Conservation (phyloP, 305 asterid genomes). For the Solanum hybrid region DNA sequence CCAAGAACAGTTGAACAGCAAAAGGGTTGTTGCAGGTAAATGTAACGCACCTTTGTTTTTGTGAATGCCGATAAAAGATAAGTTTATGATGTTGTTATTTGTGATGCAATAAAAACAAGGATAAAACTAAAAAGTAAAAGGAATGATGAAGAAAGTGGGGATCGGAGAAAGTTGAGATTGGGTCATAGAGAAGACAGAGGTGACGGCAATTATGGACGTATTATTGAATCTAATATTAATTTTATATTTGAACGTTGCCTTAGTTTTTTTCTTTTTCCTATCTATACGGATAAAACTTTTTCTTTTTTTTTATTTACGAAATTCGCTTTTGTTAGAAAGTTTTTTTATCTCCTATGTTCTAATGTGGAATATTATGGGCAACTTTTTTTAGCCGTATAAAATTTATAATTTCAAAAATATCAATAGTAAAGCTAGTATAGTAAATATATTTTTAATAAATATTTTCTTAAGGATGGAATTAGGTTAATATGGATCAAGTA, state of each 20-base stretch:
- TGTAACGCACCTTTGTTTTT: not conserved
- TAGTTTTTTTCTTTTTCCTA: not conserved
- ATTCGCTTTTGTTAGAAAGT: too few species aligned
- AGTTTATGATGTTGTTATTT: not conserved
- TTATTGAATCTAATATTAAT: not conserved
- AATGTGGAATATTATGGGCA: too few species aligned
- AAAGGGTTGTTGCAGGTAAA: not conserved
- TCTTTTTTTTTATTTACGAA: too few species aligned
- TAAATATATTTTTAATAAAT: too few species aligned
- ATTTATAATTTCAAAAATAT: too few species aligned
- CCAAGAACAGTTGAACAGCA: not conserved
- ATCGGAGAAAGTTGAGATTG: conserved; percentile 10
- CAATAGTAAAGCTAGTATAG: not conserved
- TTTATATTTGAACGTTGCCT: not conserved
- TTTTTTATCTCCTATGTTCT: too few species aligned
- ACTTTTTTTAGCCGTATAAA: too few species aligned
- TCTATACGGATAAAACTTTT: not conserved
- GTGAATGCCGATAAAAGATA: not conserved
- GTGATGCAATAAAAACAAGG: not conserved
- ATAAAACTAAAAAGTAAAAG: not conserved
- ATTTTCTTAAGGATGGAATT: too few species aligned
- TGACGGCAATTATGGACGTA: conserved; percentile 5
- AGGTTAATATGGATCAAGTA: too few species aligned
- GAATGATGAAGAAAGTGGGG: conserved; percentile 7
- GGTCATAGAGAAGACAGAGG: not conserved